Evolutionary conservation across 2,329 filamentous ascomycete species (phyloP), one percentile per base, ranked within the genome.

Genomic region (Arthrinium puccinioides): DNA sequence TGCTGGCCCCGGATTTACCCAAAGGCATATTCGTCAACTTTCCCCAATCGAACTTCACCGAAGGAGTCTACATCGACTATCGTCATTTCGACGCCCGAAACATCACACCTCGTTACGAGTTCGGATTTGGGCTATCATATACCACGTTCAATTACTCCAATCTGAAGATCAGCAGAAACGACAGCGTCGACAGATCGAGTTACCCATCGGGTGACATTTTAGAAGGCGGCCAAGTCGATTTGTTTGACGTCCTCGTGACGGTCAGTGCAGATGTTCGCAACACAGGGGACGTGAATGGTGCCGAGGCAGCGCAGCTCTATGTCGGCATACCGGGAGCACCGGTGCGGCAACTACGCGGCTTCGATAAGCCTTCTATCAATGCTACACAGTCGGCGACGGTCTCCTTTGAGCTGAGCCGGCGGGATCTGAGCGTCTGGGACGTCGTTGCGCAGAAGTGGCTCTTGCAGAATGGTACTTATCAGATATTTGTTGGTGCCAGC

Each of bases 371-470:
- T 0, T 61, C 60, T 13, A 44, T 84, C 30, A 59, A 63, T 11
- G 60, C 65, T 0, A 66, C 67, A 0, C 54, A 66, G 39, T 64
- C 57, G 14, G 56, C 59, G 13, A 66, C 59, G 0, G 59, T 79
- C 0, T 56, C 48, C 0, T 74, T 84, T 39, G 52, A 62, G 19
- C 52, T 85, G 26, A 82, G 69, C 14, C 66, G 81, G 27, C 70
- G 79, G 42, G 81, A 85, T 49, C 50, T 85, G 33, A 84, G 79
- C 54, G 64, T 76, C 19, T 85, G 81, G 82, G 76, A 84, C 51
- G 66, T 72, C 5, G 59, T 54, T 2, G 65, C 64, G 21, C 78
- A 84, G 59, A 72, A 73, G 48, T 85, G 81, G 81, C 61, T 63
- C 30, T 48, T 79, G 36, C 63, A 60, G 34, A 57, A 52, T 16